These are phyloP conservation scores for Puccinia novopanici DNA, from an alignment of 1,284 basidiomycete genomes.

Conservation along the genomic window DNA sequence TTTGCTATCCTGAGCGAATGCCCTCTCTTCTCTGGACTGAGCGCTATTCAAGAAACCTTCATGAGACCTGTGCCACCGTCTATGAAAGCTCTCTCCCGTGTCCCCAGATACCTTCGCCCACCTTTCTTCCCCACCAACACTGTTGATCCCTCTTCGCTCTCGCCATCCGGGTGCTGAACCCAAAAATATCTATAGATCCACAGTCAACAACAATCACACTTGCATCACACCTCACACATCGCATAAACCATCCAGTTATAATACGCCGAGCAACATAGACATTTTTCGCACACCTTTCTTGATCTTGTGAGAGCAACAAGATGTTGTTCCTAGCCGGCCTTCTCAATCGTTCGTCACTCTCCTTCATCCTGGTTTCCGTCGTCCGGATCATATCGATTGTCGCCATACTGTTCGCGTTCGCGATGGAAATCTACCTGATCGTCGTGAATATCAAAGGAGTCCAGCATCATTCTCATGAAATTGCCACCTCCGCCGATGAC, in stretches of 20 bases:
- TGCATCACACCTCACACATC: background rate
- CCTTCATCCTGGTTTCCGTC: slow-evolving; percentile 44
- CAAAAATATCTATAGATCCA: background rate
- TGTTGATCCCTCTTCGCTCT: slow-evolving; percentile 4
- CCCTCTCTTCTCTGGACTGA: background rate
- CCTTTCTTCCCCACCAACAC: background rate
- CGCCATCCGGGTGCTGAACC: background rate
- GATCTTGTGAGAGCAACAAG: background rate
- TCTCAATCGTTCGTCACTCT: slow-evolving; percentile 48
- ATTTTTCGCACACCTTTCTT: background rate
- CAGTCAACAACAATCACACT: background rate
- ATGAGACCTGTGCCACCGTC: background rate
- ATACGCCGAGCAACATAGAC: background rate
- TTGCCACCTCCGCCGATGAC: slow-evolving; percentile 3
- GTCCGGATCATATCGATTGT: slow-evolving; percentile 46
- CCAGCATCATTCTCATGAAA: slow-evolving; percentile 25
- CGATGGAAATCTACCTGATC: slow-evolving; percentile 41
- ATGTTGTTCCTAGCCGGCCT: slow-evolving; percentile 50
- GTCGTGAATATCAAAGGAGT: slow-evolving; percentile 35
- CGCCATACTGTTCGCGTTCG: slow-evolving; percentile 32
- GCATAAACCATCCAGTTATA: background rate
- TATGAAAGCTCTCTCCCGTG: background rate
- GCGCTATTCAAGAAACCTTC: background rate
- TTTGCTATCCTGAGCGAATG: slow-evolving; percentile 10
- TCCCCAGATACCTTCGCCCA: background rate